Percentiles rank a stretch among this genome's conserved stretches.
Evolutionary conservation across 208 protist genomes (phyloP).

Genomic region (Leishmania arabica): DNA sequence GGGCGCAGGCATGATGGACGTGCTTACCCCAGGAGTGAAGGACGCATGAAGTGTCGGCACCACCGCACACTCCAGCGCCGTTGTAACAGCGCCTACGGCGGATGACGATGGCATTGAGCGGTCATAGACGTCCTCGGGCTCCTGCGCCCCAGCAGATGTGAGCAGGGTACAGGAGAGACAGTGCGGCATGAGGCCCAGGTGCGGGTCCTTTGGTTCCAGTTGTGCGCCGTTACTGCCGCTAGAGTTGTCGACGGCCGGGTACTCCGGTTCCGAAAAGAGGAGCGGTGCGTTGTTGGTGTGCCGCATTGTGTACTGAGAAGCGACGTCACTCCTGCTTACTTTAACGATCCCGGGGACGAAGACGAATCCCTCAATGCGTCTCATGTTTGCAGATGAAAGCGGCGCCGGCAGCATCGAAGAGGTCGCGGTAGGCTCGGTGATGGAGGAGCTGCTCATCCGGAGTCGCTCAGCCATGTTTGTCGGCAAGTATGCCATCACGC

Average conservation of each 20-base stretch:
- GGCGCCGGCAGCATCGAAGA: neutral
- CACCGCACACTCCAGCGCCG: neutral
- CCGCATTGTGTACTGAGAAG: neutral
- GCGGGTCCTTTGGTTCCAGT: neutral
- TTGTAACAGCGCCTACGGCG: neutral
- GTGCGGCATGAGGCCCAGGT: neutral
- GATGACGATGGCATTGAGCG: slow-evolving; percentile 3
- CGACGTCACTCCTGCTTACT: neutral
- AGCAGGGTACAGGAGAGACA: neutral
- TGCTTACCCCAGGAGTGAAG: slow-evolving; percentile 9
- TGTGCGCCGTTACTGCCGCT: neutral
- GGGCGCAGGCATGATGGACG: slow-evolving; percentile 1
- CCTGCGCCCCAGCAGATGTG: neutral
- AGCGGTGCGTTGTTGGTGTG: neutral
- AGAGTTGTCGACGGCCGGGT: neutral
- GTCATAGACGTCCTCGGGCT: neutral
- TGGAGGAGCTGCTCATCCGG: neutral
- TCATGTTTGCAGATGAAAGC: neutral
- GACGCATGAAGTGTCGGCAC: neutral
- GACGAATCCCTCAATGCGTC: neutral
- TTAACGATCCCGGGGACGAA: neutral
- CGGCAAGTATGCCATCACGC: neutral
- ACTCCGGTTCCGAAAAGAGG: neutral
- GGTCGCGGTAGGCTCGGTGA: neutral
- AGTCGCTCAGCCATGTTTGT: neutral